Evolutionary conservation across 805 yeast genomes (phyloP).

Genomic region (Suhomyces emberorum): DNA sequence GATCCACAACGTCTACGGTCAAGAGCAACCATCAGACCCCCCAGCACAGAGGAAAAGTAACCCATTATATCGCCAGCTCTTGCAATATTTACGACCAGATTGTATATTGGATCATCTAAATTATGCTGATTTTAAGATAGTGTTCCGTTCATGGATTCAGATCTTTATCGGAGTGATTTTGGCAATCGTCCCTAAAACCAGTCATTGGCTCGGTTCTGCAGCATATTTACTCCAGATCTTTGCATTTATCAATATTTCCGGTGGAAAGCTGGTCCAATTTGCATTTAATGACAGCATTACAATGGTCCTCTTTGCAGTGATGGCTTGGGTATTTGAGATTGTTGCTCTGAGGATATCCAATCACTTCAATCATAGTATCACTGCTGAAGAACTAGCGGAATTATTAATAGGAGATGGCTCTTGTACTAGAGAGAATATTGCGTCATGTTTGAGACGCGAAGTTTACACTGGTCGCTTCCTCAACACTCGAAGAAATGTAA

Average conservation of each 20-base stretch:
- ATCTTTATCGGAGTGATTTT: conserved; percentile 26
- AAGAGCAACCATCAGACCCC: neutral
- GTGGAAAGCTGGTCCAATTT: conserved; percentile 23
- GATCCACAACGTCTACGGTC: neutral
- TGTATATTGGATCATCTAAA: conserved; percentile 26
- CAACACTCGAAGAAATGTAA: conserved; percentile 19
- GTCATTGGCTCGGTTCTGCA: conserved; percentile 29
- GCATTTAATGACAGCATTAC: conserved; percentile 15
- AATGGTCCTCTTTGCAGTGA: conserved; percentile 13
- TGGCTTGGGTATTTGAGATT: conserved; percentile 23
- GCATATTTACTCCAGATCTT: conserved; percentile 26
- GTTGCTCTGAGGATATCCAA: conserved; percentile 24
- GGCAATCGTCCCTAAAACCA: conserved; percentile 19
- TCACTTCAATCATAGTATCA: conserved; percentile 23
- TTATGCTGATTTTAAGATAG: conserved; percentile 22
- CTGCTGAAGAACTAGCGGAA: conserved; percentile 14
- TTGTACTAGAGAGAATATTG: conserved; percentile 20
- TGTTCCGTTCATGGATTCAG: conserved; percentile 25
- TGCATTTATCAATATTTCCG: conserved; percentile 25
- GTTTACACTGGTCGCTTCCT: conserved; percentile 27
- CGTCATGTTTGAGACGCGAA: conserved; percentile 16
- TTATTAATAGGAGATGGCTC: conserved; percentile 21
- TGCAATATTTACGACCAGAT: conserved; percentile 16
- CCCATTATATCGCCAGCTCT: conserved; percentile 12
- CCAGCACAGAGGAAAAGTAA: neutral